These are phyloP conservation scores for Capronia epimyces DNA, from an alignment of 2,329 filamentous ascomycete species.

Conservation along the genomic window DNA sequence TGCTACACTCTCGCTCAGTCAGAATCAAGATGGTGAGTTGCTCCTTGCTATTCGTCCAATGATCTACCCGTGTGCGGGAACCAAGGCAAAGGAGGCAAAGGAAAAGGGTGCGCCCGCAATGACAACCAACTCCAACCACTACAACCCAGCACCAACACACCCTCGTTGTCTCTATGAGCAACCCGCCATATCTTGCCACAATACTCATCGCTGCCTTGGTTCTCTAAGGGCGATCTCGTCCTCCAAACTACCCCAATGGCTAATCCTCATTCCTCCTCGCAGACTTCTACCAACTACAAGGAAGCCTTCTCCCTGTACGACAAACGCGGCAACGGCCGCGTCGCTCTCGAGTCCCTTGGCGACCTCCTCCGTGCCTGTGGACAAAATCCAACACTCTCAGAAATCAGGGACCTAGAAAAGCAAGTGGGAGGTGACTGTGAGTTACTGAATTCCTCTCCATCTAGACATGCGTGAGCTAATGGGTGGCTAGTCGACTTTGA, in stretches of 20 bases:
- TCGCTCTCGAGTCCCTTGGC: conserved; percentile 77
- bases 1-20: background rate
- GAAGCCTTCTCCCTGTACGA: conserved; percentile 99
- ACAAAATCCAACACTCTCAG: conserved; percentile 91
- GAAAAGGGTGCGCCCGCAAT: conserved; percentile 12
- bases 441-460: conserved; percentile 32
- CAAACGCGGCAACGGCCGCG: conserved; percentile 95
- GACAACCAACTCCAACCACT: background rate
- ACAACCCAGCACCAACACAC: conserved; percentile 2
- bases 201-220: background rate
- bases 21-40: conserved; percentile 23
- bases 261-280: conserved; percentile 32
- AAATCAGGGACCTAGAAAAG: conserved; percentile 90
- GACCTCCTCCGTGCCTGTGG: conserved; percentile 94
- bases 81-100: background rate
- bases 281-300: conserved; percentile 96
- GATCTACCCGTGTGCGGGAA: conserved; percentile 1
- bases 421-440: conserved; percentile 83
- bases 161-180: background rate
- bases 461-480: conserved; percentile 2
- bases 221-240: background rate
- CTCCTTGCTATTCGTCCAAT: conserved; percentile 19
- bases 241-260: conserved; percentile 11
- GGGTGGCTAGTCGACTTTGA: conserved; percentile 79
- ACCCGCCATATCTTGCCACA: background rate